Conservation (phyloP, 441 rosid species). For the Raphanus hybrid region DNA sequence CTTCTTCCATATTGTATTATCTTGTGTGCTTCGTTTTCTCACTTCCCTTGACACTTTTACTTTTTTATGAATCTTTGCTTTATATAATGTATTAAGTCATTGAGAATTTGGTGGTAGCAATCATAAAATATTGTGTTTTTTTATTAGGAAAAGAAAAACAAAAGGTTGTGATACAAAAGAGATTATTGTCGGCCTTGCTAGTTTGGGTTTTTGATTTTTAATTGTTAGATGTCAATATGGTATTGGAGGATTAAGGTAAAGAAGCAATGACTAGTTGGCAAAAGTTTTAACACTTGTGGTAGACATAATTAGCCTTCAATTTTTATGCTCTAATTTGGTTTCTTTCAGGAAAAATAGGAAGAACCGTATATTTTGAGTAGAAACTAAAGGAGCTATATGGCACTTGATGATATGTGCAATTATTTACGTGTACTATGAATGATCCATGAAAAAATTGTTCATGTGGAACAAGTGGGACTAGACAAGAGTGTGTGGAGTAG, state of each 20-base stretch:
- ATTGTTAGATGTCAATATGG: neutral
- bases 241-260: slow-evolving; percentile 32
- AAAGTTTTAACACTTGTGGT: slow-evolving; percentile 34
- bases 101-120: slow-evolving; percentile 19
- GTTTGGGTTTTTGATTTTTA: slow-evolving; percentile 24
- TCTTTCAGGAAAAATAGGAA: neutral
- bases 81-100: slow-evolving; percentile 15
- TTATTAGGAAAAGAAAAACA: neutral
- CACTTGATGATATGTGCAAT: neutral
- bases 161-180: slow-evolving; percentile 36
- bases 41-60: slow-evolving; percentile 1
- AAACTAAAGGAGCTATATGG: neutral
- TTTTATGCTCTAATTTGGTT: neutral
- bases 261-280: slow-evolving; percentile 36
- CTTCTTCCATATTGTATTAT: slow-evolving; percentile 66
- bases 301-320: too few species aligned
- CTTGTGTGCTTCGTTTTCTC: slow-evolving; percentile 43
- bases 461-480: slow-evolving; percentile 25
- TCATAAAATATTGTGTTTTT: slow-evolving; percentile 15
- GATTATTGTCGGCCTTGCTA: slow-evolving; percentile 44
- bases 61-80: slow-evolving; percentile 23
- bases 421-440: neutral
- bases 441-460: neutral
- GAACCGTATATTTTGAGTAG: neutral
- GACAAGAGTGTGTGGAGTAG: slow-evolving; percentile 30